phyloP scores from a whole-genome alignment of 208 protist genomes.

The Phytomonas sp. region DNA sequence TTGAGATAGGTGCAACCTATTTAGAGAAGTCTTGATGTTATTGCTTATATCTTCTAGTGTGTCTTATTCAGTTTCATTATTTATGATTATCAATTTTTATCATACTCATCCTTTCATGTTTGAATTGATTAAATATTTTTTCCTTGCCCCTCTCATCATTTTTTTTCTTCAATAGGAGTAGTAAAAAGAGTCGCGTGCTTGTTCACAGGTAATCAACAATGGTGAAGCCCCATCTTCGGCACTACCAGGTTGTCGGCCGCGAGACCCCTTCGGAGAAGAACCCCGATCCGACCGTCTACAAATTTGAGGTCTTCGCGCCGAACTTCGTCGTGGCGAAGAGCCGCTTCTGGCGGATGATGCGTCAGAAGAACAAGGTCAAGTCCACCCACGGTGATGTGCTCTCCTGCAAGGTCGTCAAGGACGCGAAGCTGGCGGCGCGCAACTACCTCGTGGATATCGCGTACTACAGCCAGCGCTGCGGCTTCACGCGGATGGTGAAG shows the following conservation, averaged over 20 bases:
- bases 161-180: constrained; percentile 6
- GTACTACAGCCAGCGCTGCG: constrained; percentile 97
- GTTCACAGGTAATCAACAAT: constrained; percentile 92
- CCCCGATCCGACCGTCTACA: constrained; percentile 94
- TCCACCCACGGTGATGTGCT: constrained; percentile 95
- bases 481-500: constrained; percentile 99
- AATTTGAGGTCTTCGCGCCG: constrained; percentile 97
- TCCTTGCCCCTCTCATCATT: constrained; percentile 5
- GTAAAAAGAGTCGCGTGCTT: constrained; percentile 13
- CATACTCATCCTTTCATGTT: not conserved
- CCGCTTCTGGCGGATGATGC: constrained; percentile 99
- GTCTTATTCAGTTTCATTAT: constrained; percentile 3
- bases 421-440: constrained; percentile 95
- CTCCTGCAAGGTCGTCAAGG: constrained; percentile 90
- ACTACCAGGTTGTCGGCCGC: constrained; percentile 95
- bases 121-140: constrained; percentile 1
- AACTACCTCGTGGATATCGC: constrained; percentile 99
- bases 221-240: constrained; percentile 76
- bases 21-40: not conserved
- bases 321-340: constrained; percentile 97
- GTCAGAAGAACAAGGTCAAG: constrained; percentile 98
- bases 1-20: not conserved
- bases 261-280: constrained; percentile 89
- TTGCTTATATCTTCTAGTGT: not conserved
- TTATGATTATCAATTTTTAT: not conserved